A percentile compares a stretch with the other conserved stretches of the same genome.
Conservation (phyloP, 73 alveolate species). For the Stentor roeselii region DNA sequence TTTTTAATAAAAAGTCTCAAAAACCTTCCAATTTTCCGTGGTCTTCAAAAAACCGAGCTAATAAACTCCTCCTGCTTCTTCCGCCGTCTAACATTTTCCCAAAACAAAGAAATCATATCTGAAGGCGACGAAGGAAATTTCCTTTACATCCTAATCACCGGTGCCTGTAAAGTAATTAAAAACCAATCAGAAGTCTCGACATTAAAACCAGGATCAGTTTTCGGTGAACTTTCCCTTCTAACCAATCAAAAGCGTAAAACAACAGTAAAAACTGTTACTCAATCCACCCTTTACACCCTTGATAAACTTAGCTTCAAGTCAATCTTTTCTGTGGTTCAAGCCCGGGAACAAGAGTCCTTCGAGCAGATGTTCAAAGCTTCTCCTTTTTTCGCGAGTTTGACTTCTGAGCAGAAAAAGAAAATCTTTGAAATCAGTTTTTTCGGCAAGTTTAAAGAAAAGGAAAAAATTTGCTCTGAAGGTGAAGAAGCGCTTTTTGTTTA, state of each 20-base stretch:
- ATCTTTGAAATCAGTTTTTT: neutral
- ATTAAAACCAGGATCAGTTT: neutral
- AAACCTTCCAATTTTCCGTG: neutral
- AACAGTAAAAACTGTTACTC: neutral
- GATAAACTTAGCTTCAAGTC: neutral
- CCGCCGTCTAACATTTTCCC: neutral
- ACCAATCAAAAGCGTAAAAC: neutral
- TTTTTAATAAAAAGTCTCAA: no score
- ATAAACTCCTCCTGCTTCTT: neutral
- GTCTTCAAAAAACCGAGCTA: neutral
- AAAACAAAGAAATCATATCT: neutral
- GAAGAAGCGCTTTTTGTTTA: neutral
- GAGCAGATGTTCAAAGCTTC: neutral
- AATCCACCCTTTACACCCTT: neutral
- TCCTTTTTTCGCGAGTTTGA: neutral
- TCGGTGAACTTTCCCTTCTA: neutral
- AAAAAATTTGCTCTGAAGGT: neutral
- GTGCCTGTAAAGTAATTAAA: neutral
- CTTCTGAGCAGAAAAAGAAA: neutral
- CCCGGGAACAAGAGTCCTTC: neutral
- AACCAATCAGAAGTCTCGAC: neutral
- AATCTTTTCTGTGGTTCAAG: neutral
- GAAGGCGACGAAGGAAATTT: neutral
- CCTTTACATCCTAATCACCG: neutral
- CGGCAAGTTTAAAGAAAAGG: neutral